Evolutionary conservation across 495 filamentous ascomycete species (phyloP).

Genomic region (Friedmanniomyces endolithicus): DNA sequence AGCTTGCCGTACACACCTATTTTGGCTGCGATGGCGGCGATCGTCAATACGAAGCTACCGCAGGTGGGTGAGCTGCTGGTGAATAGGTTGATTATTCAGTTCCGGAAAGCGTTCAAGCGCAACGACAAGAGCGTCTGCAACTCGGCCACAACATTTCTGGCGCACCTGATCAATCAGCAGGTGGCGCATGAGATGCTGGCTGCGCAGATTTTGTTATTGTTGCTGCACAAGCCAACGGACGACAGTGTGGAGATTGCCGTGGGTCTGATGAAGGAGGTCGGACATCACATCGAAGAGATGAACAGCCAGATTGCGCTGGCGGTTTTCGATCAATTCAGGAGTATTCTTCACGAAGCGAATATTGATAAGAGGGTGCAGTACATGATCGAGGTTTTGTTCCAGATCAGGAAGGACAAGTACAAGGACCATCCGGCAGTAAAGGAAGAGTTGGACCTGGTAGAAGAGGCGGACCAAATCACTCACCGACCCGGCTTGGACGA

Average conservation of each 20-base stretch:
- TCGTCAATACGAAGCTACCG: constrained; percentile 95
- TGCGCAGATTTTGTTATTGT: constrained; percentile 76
- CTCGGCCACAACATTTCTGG: constrained; percentile 83
- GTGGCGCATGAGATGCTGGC: constrained; percentile 88
- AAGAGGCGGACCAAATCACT: constrained; percentile 95
- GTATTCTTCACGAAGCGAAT: constrained; percentile 86
- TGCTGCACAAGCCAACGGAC: constrained; percentile 89
- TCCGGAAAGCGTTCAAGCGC: constrained; percentile 87
- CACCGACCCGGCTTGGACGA: constrained; percentile 61
- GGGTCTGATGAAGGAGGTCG: constrained; percentile 77
- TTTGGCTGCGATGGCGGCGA: constrained; percentile 86
- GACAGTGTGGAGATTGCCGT: constrained; percentile 98
- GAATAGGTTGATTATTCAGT: constrained; percentile 77
- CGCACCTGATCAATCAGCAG: constrained; percentile 88
- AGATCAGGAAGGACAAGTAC: constrained; percentile 89
- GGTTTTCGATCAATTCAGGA: constrained; percentile 91
- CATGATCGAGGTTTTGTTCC: constrained; percentile 97
- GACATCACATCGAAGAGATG: constrained; percentile 90
- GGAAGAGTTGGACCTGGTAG: constrained; percentile 87
- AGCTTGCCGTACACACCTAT: constrained; percentile 93
- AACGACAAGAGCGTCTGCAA: constrained; percentile 95
- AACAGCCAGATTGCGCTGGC: constrained; percentile 68
- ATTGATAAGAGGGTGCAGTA: constrained; percentile 96
- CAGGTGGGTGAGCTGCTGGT: constrained; percentile 84
- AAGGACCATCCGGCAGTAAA: constrained; percentile 85